phyloP scores from a whole-genome alignment of 345 rosid genomes.

The Linum usitatissimum region DNA sequence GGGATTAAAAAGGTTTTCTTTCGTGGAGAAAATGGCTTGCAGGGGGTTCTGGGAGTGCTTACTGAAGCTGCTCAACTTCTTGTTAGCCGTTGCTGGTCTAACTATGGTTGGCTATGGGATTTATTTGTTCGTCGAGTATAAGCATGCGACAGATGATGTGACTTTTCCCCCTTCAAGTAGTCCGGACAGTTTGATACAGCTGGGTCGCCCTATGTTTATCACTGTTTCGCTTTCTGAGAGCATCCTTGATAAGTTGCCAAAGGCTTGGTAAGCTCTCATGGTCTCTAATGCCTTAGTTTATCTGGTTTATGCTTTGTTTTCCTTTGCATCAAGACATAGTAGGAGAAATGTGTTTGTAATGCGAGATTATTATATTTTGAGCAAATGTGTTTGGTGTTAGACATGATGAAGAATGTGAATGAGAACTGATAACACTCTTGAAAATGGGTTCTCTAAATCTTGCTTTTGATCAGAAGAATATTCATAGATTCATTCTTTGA shows the following conservation, averaged over 20 bases:
- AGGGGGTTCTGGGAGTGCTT: conserved; percentile 73
- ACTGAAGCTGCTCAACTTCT: conserved; percentile 71
- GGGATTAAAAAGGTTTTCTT: background rate
- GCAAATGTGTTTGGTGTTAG: too few relatives aligned
- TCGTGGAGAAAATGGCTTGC: conserved; percentile 50
- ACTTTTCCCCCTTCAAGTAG: conserved; percentile 20
- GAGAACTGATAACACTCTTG: too few relatives aligned
- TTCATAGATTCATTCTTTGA: too few relatives aligned
- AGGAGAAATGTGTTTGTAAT: background rate
- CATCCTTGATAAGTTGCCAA: conserved; percentile 53
- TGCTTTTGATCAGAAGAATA: too few relatives aligned
- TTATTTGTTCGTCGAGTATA: conserved; percentile 77
- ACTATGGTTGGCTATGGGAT: conserved; percentile 93
- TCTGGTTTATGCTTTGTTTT: conserved; percentile 1
- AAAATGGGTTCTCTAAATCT: too few relatives aligned
- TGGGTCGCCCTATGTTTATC: conserved; percentile 83
- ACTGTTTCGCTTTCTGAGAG: conserved; percentile 43
- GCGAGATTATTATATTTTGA: background rate
- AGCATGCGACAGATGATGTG: conserved; percentile 26
- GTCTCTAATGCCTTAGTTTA: background rate
- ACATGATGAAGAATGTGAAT: too few relatives aligned
- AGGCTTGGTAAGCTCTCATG: conserved; percentile 58
- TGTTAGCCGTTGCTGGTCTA: conserved; percentile 66
- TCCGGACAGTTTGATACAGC: conserved; percentile 30
- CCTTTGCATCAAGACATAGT: background rate